These are phyloP conservation scores for Salix udensis DNA, from an alignment of 345 rosid genomes.

Conservation along the genomic window DNA sequence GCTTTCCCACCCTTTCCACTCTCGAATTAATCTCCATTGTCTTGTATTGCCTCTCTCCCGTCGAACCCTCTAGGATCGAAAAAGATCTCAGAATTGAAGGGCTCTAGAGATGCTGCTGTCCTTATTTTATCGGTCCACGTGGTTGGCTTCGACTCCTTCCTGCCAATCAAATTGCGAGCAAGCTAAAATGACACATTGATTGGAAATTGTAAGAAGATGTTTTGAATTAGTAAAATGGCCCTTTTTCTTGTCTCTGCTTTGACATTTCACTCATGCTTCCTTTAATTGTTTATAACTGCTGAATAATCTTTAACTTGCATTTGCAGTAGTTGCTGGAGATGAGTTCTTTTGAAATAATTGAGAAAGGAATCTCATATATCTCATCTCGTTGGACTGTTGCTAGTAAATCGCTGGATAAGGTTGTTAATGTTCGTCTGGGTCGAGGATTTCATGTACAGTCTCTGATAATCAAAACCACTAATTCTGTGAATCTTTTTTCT, in stretches of 20 bases:
- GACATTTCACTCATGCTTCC: neutral
- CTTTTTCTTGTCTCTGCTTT: neutral
- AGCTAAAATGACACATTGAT: conserved; percentile 12
- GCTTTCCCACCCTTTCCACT: conserved; percentile 70
- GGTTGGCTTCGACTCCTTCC: conserved; percentile 43
- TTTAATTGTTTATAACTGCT: neutral
- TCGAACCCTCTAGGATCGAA: conserved; percentile 58
- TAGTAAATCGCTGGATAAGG: conserved; percentile 56
- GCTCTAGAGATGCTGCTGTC: conserved; percentile 60
- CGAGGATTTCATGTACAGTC: conserved; percentile 94
- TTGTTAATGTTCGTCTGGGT: conserved; percentile 58
- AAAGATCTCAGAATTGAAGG: conserved; percentile 44
- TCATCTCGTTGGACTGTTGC: conserved; percentile 49
- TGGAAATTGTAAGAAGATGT: neutral
- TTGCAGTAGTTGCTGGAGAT: conserved; percentile 54
- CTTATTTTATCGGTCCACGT: conserved; percentile 60
- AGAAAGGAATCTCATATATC: conserved; percentile 46
- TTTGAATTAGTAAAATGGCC: neutral
- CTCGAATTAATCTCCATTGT: conserved; percentile 55
- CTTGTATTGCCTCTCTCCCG: conserved; percentile 75
- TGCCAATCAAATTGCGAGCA: conserved; percentile 53
- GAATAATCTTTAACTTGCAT: conserved; percentile 20
- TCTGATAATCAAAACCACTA: conserved; percentile 45
- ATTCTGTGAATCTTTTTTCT: no score
- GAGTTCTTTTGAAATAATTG: conserved; percentile 46